Conservation (phyloP, 192 early-diverging fungal species). For the Mortierella alpina region DNA sequence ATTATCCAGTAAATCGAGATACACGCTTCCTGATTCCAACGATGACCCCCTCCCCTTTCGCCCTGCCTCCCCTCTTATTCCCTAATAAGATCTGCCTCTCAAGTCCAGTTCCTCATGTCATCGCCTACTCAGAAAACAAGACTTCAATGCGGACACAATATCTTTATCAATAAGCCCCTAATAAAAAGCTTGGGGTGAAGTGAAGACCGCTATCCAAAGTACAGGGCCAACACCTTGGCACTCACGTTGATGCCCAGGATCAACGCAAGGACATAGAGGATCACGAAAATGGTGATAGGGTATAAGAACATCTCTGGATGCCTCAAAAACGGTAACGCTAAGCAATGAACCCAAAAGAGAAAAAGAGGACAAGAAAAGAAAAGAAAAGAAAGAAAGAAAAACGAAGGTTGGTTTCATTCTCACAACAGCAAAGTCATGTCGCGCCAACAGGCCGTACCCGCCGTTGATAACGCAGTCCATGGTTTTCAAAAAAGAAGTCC, state of each 20-base stretch:
- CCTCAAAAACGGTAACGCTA: slow-evolving; percentile 93
- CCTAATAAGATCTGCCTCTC: background rate
- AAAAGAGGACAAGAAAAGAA: slow-evolving; percentile 11
- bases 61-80: background rate
- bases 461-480: background rate
- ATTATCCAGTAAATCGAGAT: background rate
- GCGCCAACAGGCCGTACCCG: background rate
- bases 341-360: background rate
- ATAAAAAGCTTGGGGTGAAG: background rate
- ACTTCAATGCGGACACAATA: background rate
- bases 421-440: slow-evolving; percentile 6
- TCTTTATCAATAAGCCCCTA: too few species aligned
- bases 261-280: slow-evolving; percentile 70
- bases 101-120: too few species aligned
- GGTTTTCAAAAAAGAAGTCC: slow-evolving; percentile 5
- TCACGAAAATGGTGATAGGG: slow-evolving; percentile 76
- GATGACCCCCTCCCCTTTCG: background rate
- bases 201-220: slow-evolving; percentile 68
- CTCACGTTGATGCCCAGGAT: slow-evolving; percentile 83
- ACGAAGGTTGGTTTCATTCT: background rate
- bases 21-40: background rate
- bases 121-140: background rate
- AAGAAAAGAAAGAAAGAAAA: background rate
- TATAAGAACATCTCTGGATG: slow-evolving; percentile 91
- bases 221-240: slow-evolving; percentile 75